Evolutionary conservation across 2,329 filamentous ascomycete species (phyloP).

Genomic region (Balansia obtecta): DNA sequence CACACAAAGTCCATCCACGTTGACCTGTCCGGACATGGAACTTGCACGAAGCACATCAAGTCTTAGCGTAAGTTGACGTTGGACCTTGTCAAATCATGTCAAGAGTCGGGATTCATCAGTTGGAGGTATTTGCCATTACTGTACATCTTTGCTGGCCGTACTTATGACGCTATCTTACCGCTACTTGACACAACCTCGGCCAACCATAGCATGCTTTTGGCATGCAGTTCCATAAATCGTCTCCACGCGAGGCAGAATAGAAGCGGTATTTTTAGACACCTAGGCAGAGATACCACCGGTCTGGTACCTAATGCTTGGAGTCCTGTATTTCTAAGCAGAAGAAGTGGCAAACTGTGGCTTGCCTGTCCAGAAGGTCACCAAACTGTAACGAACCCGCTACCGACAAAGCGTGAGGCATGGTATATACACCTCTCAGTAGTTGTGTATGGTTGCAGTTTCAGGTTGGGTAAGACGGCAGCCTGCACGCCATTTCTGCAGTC

Average conservation of each 20-base stretch:
- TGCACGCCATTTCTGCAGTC: slow-evolving; percentile 5
- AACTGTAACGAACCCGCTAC: neutral
- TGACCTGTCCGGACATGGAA: neutral
- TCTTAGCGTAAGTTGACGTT: neutral
- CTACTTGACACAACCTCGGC: slow-evolving; percentile 1
- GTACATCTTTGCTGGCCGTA: neutral
- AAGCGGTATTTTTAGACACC: neutral
- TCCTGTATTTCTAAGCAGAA: too few species aligned
- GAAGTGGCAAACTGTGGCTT: neutral
- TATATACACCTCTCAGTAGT: neutral
- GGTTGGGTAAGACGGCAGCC: neutral
- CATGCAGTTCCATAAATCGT: neutral
- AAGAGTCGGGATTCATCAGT: neutral
- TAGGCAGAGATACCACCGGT: too few species aligned
- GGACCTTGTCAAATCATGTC: neutral
- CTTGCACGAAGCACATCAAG: neutral
- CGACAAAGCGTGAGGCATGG: neutral
- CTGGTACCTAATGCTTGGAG: too few species aligned
- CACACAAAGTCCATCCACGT: neutral
- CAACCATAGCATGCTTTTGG: neutral
- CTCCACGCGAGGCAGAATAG: neutral
- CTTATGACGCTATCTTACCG: slow-evolving; percentile 1
- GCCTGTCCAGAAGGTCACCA: neutral
- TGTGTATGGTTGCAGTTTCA: neutral
- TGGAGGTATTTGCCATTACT: neutral